Base-by-base conservation (phyloP, 768 basidiomycete species). In the Cyathus striatus region DNA sequence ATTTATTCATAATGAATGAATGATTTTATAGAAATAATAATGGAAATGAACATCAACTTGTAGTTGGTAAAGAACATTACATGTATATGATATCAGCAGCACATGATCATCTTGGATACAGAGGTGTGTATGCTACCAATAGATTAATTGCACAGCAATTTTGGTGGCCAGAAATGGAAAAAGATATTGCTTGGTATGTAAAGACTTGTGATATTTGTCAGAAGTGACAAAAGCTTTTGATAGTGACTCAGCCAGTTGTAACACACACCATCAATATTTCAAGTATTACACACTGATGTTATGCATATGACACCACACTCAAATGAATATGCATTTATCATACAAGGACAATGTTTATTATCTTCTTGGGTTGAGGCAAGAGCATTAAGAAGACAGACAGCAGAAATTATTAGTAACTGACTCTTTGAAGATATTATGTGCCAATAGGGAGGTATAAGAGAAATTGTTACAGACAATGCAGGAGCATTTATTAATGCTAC, bases 391-490 rank as follows among this genome's bases (percentile, higher is more conserved):
- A 43, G 47, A 2, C 55, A 62, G 18, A 57, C 37, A 12, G 56
- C 46, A 0, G 40, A 38, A 13, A 39, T 48, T 0, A 47, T 65
- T 9, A 57, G 46, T 0, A 36, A 42, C 2, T 65, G 55, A 53
- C 24, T 62, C 0, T 56, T 54, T 6, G 51, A 58, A 45, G 60
- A 68, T 10, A 56, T 68, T 3, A 48, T 65, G 1, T 63, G 58
- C 37, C 23, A 58, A 22, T 74, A 69, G 70, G 72, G 69, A 2
- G 53, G 60, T n/a, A 16, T 70, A 1, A 16, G 10, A 0, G 53
- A 65, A 18, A 65, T 75, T 14, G 59, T 73, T 1, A 70, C 64
- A 0, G 72, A 76, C 44, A 76, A 76, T 38, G 56, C 58, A 1
- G 23, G 35, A 5, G 39, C 51, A 2, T 56, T 58, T 24, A 33